These are phyloP conservation scores for Salix purpurea DNA, from an alignment of 345 rosid genomes.

Conservation along the genomic window DNA sequence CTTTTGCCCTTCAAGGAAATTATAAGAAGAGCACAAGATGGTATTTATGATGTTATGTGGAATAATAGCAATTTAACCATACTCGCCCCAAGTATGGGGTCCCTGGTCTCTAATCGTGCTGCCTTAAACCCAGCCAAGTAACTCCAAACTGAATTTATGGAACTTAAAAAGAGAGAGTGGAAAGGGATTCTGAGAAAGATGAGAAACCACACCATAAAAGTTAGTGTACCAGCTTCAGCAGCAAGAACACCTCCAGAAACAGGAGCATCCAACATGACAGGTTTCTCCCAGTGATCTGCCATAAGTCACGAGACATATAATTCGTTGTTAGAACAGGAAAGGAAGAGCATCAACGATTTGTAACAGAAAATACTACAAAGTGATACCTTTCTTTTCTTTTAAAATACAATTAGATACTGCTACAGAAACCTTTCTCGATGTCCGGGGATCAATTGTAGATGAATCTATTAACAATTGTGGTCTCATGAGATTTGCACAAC, in stretches of 20 bases:
- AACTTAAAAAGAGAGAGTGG: too few species aligned
- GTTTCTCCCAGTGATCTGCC: conserved; percentile 55
- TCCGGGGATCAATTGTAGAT: conserved; percentile 88
- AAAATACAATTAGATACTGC: conserved; percentile 53
- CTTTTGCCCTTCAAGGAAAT: conserved; percentile 8
- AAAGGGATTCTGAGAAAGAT: background rate
- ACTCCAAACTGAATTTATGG: too few species aligned
- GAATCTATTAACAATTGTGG: conserved; percentile 74
- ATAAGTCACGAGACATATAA: background rate
- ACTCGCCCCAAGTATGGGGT: too few species aligned
- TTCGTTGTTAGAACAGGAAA: too few species aligned
- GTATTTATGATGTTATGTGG: background rate
- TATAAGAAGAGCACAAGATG: background rate
- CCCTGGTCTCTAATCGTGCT: too few species aligned
- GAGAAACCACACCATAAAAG: conserved; percentile 64
- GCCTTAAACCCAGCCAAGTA: too few species aligned
- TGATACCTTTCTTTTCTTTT: conserved; percentile 59
- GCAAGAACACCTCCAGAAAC: conserved; percentile 96
- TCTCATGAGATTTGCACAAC: conserved; percentile 47
- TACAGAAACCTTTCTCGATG: conserved; percentile 63
- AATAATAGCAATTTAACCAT: background rate
- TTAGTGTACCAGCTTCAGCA: conserved; percentile 83
- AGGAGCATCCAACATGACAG: conserved; percentile 95
- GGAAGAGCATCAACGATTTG: too few species aligned
- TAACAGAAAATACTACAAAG: background rate